Evolutionary conservation across 1,284 basidiomycete species (phyloP).

Genomic region (Kwoniella shivajii): DNA sequence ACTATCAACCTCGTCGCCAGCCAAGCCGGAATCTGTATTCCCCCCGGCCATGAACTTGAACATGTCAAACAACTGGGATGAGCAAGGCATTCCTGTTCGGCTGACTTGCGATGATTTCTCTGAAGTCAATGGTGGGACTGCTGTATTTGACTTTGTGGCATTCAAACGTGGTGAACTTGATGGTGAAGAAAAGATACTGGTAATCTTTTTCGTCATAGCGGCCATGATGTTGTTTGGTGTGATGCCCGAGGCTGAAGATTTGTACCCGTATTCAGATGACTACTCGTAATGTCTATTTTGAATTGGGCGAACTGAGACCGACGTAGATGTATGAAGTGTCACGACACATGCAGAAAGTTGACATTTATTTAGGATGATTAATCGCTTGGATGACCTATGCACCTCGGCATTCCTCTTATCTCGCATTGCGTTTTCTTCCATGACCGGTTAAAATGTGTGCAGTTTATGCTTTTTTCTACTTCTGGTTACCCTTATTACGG

Average conservation of each 20-base stretch:
- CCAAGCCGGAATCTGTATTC: conserved; percentile 10
- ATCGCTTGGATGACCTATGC: no score
- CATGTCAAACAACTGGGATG: conserved; percentile 38
- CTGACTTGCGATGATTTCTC: neutral
- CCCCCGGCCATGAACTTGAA: conserved; percentile 46
- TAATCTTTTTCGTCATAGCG: conserved; percentile 13
- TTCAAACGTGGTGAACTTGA: conserved; percentile 10
- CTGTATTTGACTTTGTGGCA: neutral
- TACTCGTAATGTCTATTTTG: no score
- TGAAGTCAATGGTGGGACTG: neutral
- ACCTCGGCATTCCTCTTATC: no score
- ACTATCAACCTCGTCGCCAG: conserved; percentile 18
- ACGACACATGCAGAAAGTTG: no score
- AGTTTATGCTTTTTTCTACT: no score
- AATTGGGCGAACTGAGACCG: no score
- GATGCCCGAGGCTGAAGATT: neutral
- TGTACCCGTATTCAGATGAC: no score
- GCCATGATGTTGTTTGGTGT: conserved; percentile 5
- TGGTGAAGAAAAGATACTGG: conserved; percentile 12
- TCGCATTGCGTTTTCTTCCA: no score
- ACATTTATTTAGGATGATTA: no score
- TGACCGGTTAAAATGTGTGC: no score
- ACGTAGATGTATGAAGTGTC: no score
- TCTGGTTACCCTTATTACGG: no score
- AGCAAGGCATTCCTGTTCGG: conserved; percentile 13